Evolutionary conservation across 2,329 filamentous ascomycete genomes (phyloP), one percentile per base, ranked within the genome.

Genomic region (Exutisphaerella laricina): DNA sequence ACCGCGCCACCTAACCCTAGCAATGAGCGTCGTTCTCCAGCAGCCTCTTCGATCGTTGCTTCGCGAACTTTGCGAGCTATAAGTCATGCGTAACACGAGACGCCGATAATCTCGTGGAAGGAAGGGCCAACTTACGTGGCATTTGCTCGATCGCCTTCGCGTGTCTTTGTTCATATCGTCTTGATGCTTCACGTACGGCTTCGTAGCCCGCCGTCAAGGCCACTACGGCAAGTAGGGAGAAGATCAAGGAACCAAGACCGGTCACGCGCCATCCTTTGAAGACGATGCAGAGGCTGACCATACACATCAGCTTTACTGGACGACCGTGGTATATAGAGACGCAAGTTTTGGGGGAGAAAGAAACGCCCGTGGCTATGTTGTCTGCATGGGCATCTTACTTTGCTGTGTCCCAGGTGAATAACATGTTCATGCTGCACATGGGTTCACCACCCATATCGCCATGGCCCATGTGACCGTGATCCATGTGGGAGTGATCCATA

Each of bases 261-360:
- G 77, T 81, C 66, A 98, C 70, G 69, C 86, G 89, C 92, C 92
- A 98, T 68, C 82, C 80, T 57, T 76, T 77, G 74, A 97, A 98
- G 66, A 98, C 79, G 67, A 98, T 94, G 76, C 92, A 98, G 53
- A 98, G 86, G 69, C n/a, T n/a, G n/a, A n/a, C n/a, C n/a, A n/a
- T n/a, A n/a, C n/a, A n/a, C n/a, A n/a, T n/a, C n/a, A n/a, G n/a
- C n/a, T n/a, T n/a, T n/a, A n/a, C n/a, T n/a, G n/a, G n/a, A n/a
- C n/a, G n/a, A n/a, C n/a, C n/a, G n/a, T n/a, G n/a, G n/a, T n/a
- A n/a, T n/a, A n/a, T n/a, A n/a, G n/a, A n/a, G n/a, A n/a, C n/a
- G n/a, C n/a, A n/a, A n/a, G n/a, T n/a, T n/a, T n/a, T n/a, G n/a
- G n/a, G n/a, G n/a, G n/a, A n/a, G n/a, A n/a, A n/a, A n/a, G n/a